Conservation (phyloP, 2,329 filamentous ascomycete genomes). For the Coccinonectria pachysandricola region DNA sequence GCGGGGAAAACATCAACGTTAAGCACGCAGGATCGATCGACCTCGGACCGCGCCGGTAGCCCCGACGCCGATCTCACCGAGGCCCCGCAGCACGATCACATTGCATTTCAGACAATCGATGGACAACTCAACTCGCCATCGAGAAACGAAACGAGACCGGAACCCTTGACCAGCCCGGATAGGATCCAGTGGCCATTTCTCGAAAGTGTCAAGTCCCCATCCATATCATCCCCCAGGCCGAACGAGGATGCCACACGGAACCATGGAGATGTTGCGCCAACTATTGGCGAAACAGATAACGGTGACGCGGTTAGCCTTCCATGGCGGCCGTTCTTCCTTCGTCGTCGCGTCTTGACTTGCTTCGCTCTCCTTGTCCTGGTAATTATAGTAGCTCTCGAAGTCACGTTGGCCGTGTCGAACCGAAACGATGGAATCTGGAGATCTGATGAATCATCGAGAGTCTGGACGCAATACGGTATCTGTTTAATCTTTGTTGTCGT, state of each 20-base stretch:
- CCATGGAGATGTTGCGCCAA: too few species aligned
- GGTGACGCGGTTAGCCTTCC: too few species aligned
- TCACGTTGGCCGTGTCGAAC: slow-evolving; percentile 21
- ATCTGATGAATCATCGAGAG: slow-evolving; percentile 17
- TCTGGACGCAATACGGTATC: slow-evolving; percentile 28
- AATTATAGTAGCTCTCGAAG: slow-evolving; percentile 21
- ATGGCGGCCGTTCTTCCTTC: slow-evolving; percentile 28
- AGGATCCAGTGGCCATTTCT: slow-evolving; percentile 21
- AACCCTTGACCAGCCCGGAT: too few species aligned
- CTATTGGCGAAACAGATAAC: too few species aligned
- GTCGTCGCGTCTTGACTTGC: slow-evolving; percentile 19
- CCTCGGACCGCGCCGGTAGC: slow-evolving; percentile 6
- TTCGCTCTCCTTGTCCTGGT: slow-evolving; percentile 21
- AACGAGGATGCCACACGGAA: too few species aligned
- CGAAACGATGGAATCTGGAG: slow-evolving; percentile 20
- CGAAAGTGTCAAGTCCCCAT: slow-evolving; percentile 16
- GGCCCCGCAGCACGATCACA: too few species aligned
- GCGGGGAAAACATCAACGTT: slow-evolving; percentile 8
- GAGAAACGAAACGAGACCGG: too few species aligned
- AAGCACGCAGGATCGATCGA: slow-evolving; percentile 4
- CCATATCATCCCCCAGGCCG: too few species aligned
- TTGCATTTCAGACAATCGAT: too few species aligned
- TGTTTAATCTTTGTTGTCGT: slow-evolving; percentile 23
- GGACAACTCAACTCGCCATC: too few species aligned
- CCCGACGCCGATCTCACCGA: too few species aligned